phyloP scores from a whole-genome alignment of 2,329 filamentous ascomycete species.

The Daldinia sp. region DNA sequence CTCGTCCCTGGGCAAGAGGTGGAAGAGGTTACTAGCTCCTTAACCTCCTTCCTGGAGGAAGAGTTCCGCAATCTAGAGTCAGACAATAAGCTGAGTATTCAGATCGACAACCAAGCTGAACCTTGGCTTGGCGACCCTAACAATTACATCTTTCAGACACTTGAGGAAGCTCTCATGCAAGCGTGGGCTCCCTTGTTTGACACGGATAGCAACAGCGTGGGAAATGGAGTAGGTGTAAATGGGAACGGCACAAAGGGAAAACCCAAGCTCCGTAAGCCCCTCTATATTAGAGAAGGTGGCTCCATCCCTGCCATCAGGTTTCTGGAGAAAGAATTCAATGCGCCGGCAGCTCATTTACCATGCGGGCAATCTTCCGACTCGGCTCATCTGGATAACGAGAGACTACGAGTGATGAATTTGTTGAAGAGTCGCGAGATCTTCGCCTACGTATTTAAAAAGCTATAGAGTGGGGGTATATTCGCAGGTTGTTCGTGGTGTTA shows the following conservation, averaged over 20 bases:
- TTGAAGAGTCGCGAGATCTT: conserved; percentile 95
- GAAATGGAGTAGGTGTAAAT: conserved; percentile 12
- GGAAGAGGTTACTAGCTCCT: conserved; percentile 75
- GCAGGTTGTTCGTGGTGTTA: background rate
- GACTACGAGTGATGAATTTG: conserved; percentile 87
- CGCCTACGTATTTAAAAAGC: conserved; percentile 80
- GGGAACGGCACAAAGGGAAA: conserved; percentile 42
- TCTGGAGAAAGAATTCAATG: conserved; percentile 91
- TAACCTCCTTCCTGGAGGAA: conserved; percentile 75
- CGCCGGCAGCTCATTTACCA: conserved; percentile 90
- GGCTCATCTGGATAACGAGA: conserved; percentile 94
- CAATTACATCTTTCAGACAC: conserved; percentile 89
- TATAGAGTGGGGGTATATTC: conserved; percentile 56
- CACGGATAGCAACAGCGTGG: background rate
- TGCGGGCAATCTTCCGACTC: conserved; percentile 95
- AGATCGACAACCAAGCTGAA: conserved; percentile 92
- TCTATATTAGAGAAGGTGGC: conserved; percentile 96
- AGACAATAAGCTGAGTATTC: conserved; percentile 82
- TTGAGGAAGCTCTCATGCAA: conserved; percentile 85
- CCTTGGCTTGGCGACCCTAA: conserved; percentile 94
- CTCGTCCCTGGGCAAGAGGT: conserved; percentile 95
- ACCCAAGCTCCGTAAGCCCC: conserved; percentile 69
- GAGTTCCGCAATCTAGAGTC: conserved; percentile 82
- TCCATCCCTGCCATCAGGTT: conserved; percentile 96
- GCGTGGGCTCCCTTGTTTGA: conserved; percentile 77